phyloP scores from a whole-genome alignment of 768 basidiomycete genomes.

The Coprinopsis cinerea region DNA sequence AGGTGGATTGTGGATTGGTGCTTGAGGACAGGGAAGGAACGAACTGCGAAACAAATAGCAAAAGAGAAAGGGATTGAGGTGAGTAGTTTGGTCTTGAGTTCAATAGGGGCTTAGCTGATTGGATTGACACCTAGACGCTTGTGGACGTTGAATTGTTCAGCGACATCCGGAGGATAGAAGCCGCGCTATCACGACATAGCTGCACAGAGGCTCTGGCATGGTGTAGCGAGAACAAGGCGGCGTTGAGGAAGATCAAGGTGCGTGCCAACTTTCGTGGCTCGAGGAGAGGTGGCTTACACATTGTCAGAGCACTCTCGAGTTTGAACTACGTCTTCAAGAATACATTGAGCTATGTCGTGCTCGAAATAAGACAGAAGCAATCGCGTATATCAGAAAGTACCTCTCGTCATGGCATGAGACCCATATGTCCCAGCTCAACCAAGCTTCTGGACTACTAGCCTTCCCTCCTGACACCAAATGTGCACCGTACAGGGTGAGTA shows the following conservation, averaged over 20 bases:
- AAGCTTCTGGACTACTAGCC: conserved; percentile 72
- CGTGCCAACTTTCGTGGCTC: not conserved
- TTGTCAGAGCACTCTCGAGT: conserved; percentile 88
- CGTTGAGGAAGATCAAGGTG: conserved; percentile 88
- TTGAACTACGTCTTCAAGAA: conserved; percentile 92
- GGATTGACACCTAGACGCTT: conserved; percentile 47
- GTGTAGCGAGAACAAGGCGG: conserved; percentile 95
- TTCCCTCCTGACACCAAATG: conserved; percentile 67
- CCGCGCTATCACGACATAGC: conserved; percentile 65
- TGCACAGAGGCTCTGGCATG: conserved; percentile 89
- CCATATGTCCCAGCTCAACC: conserved; percentile 70
- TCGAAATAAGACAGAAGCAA: conserved; percentile 65
- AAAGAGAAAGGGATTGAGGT: conserved; percentile 77
- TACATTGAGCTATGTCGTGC: conserved; percentile 86
- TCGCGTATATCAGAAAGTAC: conserved; percentile 78
- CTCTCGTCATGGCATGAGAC: conserved; percentile 79
- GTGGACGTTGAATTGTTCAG: conserved; percentile 91
- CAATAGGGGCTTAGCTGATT: conserved; percentile 9
- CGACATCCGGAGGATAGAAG: conserved; percentile 83
- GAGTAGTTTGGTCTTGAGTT: conserved; percentile 18
- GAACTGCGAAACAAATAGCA: conserved; percentile 73
- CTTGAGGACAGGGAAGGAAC: conserved; percentile 69
- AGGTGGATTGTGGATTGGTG: conserved; percentile 94
- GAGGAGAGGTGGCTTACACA: conserved; percentile 1
- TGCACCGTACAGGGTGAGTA: conserved; percentile 70